Evolutionary conservation across 176 grass and related monocot species (phyloP), one percentile per base, ranked within the genome.

Genomic region (Poa pratensis): DNA sequence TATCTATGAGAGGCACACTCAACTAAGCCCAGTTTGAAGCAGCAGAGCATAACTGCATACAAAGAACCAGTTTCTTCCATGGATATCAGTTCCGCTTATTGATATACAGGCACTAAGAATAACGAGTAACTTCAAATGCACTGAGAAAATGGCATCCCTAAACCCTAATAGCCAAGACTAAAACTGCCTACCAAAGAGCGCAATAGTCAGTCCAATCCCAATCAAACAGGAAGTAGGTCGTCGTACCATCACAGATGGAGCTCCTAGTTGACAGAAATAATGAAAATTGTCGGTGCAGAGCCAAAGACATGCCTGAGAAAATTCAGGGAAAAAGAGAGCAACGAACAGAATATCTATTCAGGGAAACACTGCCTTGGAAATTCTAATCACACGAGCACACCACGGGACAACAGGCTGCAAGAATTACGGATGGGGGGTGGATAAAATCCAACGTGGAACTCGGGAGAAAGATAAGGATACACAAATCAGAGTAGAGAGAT

Each of bases 131-230:
- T 18, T 50, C 22, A 26, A 75, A 51, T 51, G 7, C 72, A 51
- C 48, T 18, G 46, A 75, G 24, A 32, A 53, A 75, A 75, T 75
- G 27, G 8, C 65, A 69, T 34, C 49, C 73, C 73, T 27, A 76
- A 54, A 52, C 27, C 48, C 73, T 34, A 76, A 34, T 34, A 54
- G 27, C 23, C 3, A 76, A 53, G 26, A 76, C 9, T 52, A 52
- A 20, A 34, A 75, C 16, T 5, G 49, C 73, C 26, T 17, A 48
- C 16, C 5, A 34, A 75, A 51, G 49, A 16, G 26, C 49, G 9
- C 28, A 35, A 35, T 32, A 54, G 19, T 51, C 73, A 76, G 53
- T 76, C 73, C 49, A 54, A 76, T 76, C 27, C 28, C 73, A 54
- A 76, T 11, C 17, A 35, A 11, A 20, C 53, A 50, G 48, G 48